A percentile compares a stretch with the other conserved stretches of the same genome.
These are phyloP conservation scores for Penicillium cosmopolitanum DNA, from an alignment of 495 filamentous ascomycete species.

Conservation along the genomic window DNA sequence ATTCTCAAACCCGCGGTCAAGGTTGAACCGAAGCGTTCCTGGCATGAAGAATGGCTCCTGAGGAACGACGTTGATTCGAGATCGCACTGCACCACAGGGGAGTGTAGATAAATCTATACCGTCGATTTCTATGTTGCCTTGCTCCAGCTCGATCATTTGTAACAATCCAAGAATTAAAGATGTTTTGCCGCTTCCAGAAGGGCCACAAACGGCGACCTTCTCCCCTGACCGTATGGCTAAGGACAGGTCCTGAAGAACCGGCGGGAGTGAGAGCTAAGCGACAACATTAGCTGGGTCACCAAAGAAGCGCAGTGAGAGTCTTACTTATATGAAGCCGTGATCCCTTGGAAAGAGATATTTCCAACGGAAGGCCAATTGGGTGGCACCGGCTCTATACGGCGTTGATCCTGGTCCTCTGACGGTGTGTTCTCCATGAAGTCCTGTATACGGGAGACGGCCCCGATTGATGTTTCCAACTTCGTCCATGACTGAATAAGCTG, in stretches of 20 bases:
- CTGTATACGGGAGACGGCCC: conserved; percentile 50
- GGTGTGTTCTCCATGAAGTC: conserved; percentile 23
- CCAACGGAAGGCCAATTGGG: conserved; percentile 34
- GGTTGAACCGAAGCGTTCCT: conserved; percentile 12
- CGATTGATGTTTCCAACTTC: conserved; percentile 54
- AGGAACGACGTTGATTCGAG: conserved; percentile 40
- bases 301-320: too few relatives aligned
- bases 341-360: background rate
- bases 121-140: conserved; percentile 39
- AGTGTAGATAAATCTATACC: conserved; percentile 35
- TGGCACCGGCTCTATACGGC: background rate
- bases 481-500: conserved; percentile 43
- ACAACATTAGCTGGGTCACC: too few relatives aligned
- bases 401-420: conserved; percentile 1
- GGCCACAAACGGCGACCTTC: conserved; percentile 31
- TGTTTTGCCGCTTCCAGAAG: conserved; percentile 43
- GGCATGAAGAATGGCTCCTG: conserved; percentile 44
- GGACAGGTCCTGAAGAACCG: conserved; percentile 26
- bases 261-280: background rate
- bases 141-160: conserved; percentile 18
- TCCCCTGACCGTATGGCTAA: conserved; percentile 29
- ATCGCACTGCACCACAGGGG: conserved; percentile 34
- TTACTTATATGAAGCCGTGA: too few relatives aligned
- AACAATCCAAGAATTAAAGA: conserved; percentile 41
- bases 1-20: conserved; percentile 5